Base-by-base conservation (phyloP, 306 rosid genomes). In the Cicer pinnatifidum region DNA sequence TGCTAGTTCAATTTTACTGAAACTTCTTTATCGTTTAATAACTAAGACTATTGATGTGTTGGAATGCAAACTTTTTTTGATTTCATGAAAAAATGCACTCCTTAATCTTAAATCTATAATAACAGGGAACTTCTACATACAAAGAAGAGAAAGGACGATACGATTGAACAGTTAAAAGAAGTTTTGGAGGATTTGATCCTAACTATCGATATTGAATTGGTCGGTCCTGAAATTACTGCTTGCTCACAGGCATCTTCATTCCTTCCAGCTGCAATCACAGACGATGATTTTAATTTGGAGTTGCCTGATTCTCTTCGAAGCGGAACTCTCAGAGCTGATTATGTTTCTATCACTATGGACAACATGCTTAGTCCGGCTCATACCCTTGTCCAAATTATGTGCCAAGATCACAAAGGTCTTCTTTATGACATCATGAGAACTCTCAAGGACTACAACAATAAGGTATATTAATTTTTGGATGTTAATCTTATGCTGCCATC, bases 361-460 rank as follows among this genome's bases (percentile, higher is more conserved):
- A 94, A 94, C 81, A 46, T 67, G n/a, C 84, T 94, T 62, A 94
- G 99, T 81, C 99, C 99, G 23, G 81, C 87, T 81, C 99, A 94
- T 81, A 91, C 99, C 5, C 97, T 94, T 1, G 89, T 94, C 59
- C 99, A 91, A 84, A 87, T 94, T 52, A 53, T 85, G 69, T 94
- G 99, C 83, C 89, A 81, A 75, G 93, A 89, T n/a, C 99, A 94
- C 86, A 94, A 94, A 82, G 99, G 93, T 78, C 97, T 94, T 80
- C 88, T 94, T 41, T 94, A 91, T 46, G 97, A 89, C 85, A 86
- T 94, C 79, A 94, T 91, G 99, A 94, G 99, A 88, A 94, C 99
- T 35, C 81, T 94, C 1, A 94, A 94, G 86, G 99, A 94, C 67
- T 94, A 83, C 81, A 89, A 88, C 72, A 89, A 88, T 80, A 84